Evolutionary conservation across 2,329 filamentous ascomycete genomes (phyloP).

Genomic region (Aspergillus pseudotamarii): DNA sequence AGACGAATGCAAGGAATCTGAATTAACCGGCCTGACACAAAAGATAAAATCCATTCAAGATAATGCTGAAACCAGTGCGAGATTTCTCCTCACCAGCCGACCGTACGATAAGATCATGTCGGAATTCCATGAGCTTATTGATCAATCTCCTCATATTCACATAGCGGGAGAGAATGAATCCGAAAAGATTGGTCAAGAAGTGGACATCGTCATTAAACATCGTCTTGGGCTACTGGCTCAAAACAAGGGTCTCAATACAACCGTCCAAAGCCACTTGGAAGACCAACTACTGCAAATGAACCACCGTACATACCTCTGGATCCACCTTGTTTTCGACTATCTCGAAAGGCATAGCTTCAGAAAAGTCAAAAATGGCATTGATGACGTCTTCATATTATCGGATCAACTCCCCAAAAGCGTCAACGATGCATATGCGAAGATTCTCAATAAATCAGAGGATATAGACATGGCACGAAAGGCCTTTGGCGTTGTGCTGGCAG

Average conservation of each 20-base stretch:
- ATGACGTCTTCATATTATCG: neutral
- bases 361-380: conserved; percentile 1
- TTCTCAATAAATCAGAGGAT: neutral
- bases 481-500: neutral
- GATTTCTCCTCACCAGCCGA: conserved; percentile 41
- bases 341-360: conserved; percentile 23
- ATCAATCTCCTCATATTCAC: conserved; percentile 31
- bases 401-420: conserved; percentile 14
- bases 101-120: conserved; percentile 35
- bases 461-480: conserved; percentile 9
- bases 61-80: conserved; percentile 23
- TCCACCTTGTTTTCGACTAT: conserved; percentile 40
- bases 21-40: conserved; percentile 25
- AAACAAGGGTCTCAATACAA: neutral
- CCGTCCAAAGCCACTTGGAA: neutral
- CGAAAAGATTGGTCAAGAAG: neutral
- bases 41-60: neutral
- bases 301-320: conserved; percentile 32
- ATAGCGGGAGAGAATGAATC: conserved; percentile 27
- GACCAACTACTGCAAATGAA: neutral
- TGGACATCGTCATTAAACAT: neutral
- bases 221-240: neutral
- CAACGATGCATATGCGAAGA: neutral
- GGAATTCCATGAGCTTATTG: conserved; percentile 24
- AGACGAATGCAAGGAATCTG: conserved; percentile 39